Base-by-base conservation (phyloP, 495 filamentous ascomycete species). In the Pyrenula massariospora region DNA sequence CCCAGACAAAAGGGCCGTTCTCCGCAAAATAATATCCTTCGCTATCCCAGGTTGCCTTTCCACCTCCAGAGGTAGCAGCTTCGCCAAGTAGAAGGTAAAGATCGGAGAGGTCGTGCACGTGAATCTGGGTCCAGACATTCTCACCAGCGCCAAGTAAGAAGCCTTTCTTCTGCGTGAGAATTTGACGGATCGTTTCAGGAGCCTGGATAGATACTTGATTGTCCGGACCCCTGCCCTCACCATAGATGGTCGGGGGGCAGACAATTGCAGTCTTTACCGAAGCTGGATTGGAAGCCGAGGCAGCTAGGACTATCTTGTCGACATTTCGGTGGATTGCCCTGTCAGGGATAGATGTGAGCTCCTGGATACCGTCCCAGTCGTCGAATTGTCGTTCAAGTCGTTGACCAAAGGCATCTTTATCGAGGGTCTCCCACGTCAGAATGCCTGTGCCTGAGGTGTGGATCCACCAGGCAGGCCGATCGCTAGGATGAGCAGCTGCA, bases 221-320 rank as follows among this genome's bases (percentile, higher is more conserved):
- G 49, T 73, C 77, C 1, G 87, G 76, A 0, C 89, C 87, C 25
- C 86, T 81, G 23, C 88, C 89, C 15, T 66, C 66, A 5, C 88
- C 89, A 64, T 91, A 92, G 65, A 94, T 93, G 3, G 78, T 81
- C 1, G 88, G 87, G 3, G 89, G 88, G 58, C 81, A 88, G 22
- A 93, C 77, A 64, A 94, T 82, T 1, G 88, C 85, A 0, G 83
- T 84, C 63, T 79, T 81, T 11, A 85, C 74, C 42, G 66, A 75
- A 42, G 73, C 68, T 3, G 75, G 69, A 53, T 76, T 57, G 8
- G 54, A 50, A 15, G 67, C 59, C 21, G 73, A 71, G 2, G 71
- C 68, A 0, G 51, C 72, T 22, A 86, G 68, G 36, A 86, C 73
- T 56, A 84, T 76, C 59, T 77, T 78, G 61, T 87, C 83, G 5